A percentile compares a stretch with the other conserved stretches of the same genome.
These are phyloP conservation scores for Cystobasidium tubakii DNA, from an alignment of 768 basidiomycete genomes.

Conservation along the genomic window DNA sequence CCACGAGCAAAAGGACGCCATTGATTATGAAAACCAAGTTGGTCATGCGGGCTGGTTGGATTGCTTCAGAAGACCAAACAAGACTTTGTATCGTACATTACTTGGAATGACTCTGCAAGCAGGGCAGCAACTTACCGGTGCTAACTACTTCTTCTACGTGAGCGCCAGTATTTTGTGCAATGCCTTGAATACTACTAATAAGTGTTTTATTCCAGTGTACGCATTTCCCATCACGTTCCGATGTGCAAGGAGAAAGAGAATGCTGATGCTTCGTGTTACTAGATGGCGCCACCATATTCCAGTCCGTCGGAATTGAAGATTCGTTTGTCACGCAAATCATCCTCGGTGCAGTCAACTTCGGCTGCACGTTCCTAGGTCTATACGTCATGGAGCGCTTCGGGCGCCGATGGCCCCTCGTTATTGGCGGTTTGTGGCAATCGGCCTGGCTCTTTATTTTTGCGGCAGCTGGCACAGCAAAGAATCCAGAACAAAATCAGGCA, in stretches of 20 bases:
- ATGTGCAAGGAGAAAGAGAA: slow-evolving; percentile 37
- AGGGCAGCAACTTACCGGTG: slow-evolving; percentile 65
- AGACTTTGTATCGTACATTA: slow-evolving; percentile 55
- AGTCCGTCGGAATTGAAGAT: slow-evolving; percentile 62
- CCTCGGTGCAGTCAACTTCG: slow-evolving; percentile 66
- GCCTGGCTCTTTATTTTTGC: slow-evolving; percentile 61
- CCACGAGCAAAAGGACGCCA: slow-evolving; percentile 57
- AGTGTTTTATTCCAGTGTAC: not conserved
- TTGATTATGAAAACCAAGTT: slow-evolving; percentile 55
- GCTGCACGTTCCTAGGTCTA: slow-evolving; percentile 61
- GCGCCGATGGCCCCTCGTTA: slow-evolving; percentile 60
- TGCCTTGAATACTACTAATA: no score
- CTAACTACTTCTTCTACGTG: slow-evolving; percentile 42
- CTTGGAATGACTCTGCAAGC: slow-evolving; percentile 61
- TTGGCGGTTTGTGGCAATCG: slow-evolving; percentile 50
- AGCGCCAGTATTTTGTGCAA: not conserved
- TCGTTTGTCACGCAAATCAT: slow-evolving; percentile 70
- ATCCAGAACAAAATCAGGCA: slow-evolving; percentile 54
- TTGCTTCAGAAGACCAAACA: slow-evolving; percentile 59
- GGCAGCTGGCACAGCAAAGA: slow-evolving; percentile 62
- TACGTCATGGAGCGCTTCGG: slow-evolving; percentile 67
- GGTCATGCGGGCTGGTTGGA: slow-evolving; percentile 60
- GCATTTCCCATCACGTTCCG: slow-evolving; percentile 23
- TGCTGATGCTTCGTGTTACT: not conserved
- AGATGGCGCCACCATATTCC: slow-evolving; percentile 60